Conservation (phyloP, 1,139 yeast genomes). For the Torulaspora globosa region DNA sequence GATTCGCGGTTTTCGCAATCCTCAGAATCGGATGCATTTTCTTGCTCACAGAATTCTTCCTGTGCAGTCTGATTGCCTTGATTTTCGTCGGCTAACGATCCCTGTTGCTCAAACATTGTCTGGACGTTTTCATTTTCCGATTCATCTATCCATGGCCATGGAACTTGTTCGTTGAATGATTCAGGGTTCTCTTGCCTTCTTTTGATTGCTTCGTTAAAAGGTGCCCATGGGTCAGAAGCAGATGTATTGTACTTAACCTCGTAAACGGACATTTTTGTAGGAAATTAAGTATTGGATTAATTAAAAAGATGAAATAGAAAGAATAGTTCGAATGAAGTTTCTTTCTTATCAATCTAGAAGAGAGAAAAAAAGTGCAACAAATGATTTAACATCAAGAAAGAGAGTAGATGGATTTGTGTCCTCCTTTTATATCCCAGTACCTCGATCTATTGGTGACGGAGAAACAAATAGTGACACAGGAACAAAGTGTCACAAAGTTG, state of each 20-base stretch:
- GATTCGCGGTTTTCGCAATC: neutral
- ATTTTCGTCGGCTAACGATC: too few relatives aligned
- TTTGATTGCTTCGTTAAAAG: neutral
- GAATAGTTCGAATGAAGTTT: conserved; percentile 1
- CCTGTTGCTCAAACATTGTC: too few relatives aligned
- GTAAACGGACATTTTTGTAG: neutral
- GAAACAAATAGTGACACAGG: too few relatives aligned
- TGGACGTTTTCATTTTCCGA: neutral
- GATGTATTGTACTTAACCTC: neutral
- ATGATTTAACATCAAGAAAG: neutral
- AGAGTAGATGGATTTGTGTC: neutral
- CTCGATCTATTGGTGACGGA: too few relatives aligned
- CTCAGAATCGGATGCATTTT: neutral
- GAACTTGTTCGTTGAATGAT: neutral
- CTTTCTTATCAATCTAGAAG: neutral
- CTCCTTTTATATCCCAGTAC: too few relatives aligned
- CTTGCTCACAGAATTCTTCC: neutral
- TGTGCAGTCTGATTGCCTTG: too few relatives aligned
- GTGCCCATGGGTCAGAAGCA: neutral
- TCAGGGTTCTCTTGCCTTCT: neutral
- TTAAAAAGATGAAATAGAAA: neutral
- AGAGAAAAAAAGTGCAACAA: neutral
- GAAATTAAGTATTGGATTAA: neutral
- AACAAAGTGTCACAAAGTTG: too few relatives aligned
- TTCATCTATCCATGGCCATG: neutral